phyloP scores from a whole-genome alignment of 2,329 filamentous ascomycete species.

The Diaporthe batatas region DNA sequence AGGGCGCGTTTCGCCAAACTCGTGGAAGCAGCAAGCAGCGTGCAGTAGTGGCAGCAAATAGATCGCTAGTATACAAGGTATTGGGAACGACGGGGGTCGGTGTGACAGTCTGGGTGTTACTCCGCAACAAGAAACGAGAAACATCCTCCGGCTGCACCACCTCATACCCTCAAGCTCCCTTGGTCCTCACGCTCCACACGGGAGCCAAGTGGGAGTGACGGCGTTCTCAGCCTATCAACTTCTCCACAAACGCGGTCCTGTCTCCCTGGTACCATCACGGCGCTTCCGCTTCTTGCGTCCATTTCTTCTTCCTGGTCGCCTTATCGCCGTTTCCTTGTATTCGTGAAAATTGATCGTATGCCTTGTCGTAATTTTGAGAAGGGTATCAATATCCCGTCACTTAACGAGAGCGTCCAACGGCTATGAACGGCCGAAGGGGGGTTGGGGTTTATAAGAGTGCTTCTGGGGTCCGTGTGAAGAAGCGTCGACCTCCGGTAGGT shows the following conservation, averaged over 20 bases:
- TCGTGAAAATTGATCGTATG: slow-evolving; percentile 36
- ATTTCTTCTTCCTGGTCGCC: slow-evolving; percentile 22
- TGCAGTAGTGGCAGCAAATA: slow-evolving; percentile 37
- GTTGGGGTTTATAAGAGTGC: slow-evolving; percentile 20
- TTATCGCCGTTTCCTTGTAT: slow-evolving; percentile 33
- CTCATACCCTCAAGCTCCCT: slow-evolving; percentile 3
- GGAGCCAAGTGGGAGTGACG: slow-evolving; percentile 25
- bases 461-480: slow-evolving; percentile 35
- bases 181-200: slow-evolving; percentile 26
- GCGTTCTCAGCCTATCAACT: slow-evolving; percentile 30
- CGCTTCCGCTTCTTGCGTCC: slow-evolving; percentile 18
- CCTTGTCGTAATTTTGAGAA: slow-evolving; percentile 33
- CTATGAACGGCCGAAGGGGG: slow-evolving; percentile 2
- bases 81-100: slow-evolving; percentile 17
- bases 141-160: slow-evolving; percentile 3
- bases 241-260: slow-evolving; percentile 1
- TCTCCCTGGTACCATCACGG: slow-evolving; percentile 9
- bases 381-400: slow-evolving; percentile 34
- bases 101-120: slow-evolving; percentile 23
- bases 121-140: slow-evolving; percentile 20
- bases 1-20: not conserved
- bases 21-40: slow-evolving; percentile 35
- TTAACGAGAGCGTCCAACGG: slow-evolving; percentile 25
- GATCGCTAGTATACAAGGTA: slow-evolving; percentile 41
- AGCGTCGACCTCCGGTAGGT: slow-evolving; percentile 34